phyloP scores from a whole-genome alignment of 75 land plant species.

The Cupressus sempervirens region DNA sequence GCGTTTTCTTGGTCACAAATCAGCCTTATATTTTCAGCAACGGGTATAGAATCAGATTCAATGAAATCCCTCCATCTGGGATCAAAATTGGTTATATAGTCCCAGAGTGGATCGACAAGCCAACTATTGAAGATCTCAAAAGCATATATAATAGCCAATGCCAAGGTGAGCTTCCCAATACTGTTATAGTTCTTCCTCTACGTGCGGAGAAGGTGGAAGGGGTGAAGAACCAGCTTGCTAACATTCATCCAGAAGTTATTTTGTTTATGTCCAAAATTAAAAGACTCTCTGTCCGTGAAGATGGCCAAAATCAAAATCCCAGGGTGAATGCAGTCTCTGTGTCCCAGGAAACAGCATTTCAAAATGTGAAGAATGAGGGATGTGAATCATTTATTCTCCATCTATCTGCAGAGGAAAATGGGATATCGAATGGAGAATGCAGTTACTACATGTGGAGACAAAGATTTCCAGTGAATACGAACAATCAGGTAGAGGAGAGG shows the following conservation, averaged over 20 bases:
- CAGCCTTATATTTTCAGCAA: too few species aligned
- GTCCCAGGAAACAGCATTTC: constrained; percentile 28
- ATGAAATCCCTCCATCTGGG: too few species aligned
- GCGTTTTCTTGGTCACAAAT: too few species aligned
- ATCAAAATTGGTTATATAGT: constrained; percentile 37
- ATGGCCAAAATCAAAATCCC: constrained; percentile 12
- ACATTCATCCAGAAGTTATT: constrained; percentile 53
- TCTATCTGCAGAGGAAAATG: constrained; percentile 29
- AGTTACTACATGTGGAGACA: constrained; percentile 63
- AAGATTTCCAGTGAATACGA: constrained; percentile 40
- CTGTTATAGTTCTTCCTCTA: constrained; percentile 50
- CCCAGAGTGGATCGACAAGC: constrained; percentile 67
- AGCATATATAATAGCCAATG: constrained; percentile 19
- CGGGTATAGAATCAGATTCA: too few species aligned
- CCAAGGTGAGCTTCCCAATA: constrained; percentile 31
- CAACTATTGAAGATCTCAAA: constrained; percentile 27
- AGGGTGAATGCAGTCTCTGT: constrained; percentile 31
- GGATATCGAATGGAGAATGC: constrained; percentile 14
- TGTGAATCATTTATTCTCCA: constrained; percentile 41
- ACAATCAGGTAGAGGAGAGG: constrained; percentile 31
- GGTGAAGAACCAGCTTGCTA: constrained; percentile 47
- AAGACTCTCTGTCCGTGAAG: constrained; percentile 38
- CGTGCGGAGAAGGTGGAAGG: constrained; percentile 45
- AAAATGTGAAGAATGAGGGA: constrained; percentile 25
- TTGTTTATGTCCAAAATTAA: constrained; percentile 63